These are phyloP conservation scores for Fonsecaea nubica DNA, from an alignment of 2,329 filamentous ascomycete species.

Conservation along the genomic window DNA sequence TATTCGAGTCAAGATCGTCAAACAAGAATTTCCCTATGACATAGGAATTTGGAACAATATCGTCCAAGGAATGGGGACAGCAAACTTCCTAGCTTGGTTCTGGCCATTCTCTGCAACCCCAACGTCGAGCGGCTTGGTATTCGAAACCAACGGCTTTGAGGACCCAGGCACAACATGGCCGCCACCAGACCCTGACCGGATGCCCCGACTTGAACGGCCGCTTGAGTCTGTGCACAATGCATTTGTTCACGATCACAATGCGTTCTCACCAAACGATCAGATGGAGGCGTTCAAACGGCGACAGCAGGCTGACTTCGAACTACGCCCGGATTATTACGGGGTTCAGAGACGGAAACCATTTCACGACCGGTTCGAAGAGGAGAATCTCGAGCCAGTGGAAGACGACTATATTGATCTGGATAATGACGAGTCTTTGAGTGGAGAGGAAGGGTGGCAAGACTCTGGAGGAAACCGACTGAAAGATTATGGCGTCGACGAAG, in stretches of 20 bases:
- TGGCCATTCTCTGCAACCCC: slow-evolving; percentile 65
- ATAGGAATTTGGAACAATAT: slow-evolving; percentile 68
- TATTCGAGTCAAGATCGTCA: slow-evolving; percentile 58
- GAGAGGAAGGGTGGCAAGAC: slow-evolving; percentile 68
- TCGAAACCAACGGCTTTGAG: slow-evolving; percentile 68
- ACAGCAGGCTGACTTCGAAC: slow-evolving; percentile 59
- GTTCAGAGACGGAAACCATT: slow-evolving; percentile 51
- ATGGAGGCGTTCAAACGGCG: slow-evolving; percentile 61
- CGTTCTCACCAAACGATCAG: slow-evolving; percentile 49
- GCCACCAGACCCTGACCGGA: slow-evolving; percentile 58
- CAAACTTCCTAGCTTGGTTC: slow-evolving; percentile 61
- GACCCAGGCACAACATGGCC: slow-evolving; percentile 53
- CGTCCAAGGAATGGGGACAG: slow-evolving; percentile 61
- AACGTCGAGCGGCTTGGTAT: slow-evolving; percentile 55
- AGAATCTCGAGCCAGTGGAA: slow-evolving; percentile 30
- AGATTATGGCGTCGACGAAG: slow-evolving; percentile 71
- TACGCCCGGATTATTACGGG: slow-evolving; percentile 47
- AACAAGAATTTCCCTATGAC: slow-evolving; percentile 71
- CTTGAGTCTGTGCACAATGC: slow-evolving; percentile 31
- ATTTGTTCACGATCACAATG: slow-evolving; percentile 41
- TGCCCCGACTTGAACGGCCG: slow-evolving; percentile 46
- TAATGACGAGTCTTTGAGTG: slow-evolving; percentile 47
- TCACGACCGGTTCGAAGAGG: slow-evolving; percentile 47
- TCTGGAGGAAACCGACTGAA: slow-evolving; percentile 66
- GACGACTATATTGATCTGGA: slow-evolving; percentile 38